These are phyloP conservation scores for Tricholomella constricta DNA, from an alignment of 768 basidiomycete genomes.

Conservation along the genomic window DNA sequence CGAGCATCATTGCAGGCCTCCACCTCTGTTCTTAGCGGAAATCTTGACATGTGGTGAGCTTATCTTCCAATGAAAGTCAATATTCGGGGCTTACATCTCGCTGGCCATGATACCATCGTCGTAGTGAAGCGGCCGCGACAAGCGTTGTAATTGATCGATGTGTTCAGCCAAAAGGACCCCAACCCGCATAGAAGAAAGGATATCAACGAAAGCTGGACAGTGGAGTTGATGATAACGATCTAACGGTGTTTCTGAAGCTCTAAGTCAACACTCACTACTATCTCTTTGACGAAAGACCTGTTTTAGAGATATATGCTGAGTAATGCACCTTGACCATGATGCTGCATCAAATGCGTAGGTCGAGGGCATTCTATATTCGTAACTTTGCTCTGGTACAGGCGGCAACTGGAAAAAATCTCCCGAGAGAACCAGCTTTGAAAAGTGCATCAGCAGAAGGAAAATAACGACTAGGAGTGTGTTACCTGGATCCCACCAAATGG, in stretches of 20 bases:
- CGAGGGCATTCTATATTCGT: conserved; percentile 42
- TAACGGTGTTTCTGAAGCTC: background rate
- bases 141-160: conserved; percentile 50
- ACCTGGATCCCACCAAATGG: conserved; percentile 77
- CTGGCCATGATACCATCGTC: conserved; percentile 76
- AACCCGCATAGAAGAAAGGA: conserved; percentile 87
- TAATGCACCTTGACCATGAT: conserved; percentile 59
- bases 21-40: conserved; percentile 77
- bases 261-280: conserved; percentile 33
- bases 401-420: conserved; percentile 86
- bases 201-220: conserved; percentile 69
- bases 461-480: background rate
- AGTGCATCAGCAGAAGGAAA: background rate
- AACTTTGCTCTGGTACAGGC: conserved; percentile 55
- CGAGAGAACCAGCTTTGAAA: conserved; percentile 61
- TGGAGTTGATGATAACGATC: background rate
- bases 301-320: conserved; percentile 45
- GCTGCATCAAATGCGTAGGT: conserved; percentile 68
- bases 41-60: conserved; percentile 43
- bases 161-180: conserved; percentile 60
- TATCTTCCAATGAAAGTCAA: background rate
- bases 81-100: conserved; percentile 60
- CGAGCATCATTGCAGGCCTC: conserved; percentile 69
- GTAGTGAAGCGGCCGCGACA: conserved; percentile 62
- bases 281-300: conserved; percentile 78